phyloP scores from a whole-genome alignment of 805 yeast genomes.

The Candida nonsorbophila region DNA sequence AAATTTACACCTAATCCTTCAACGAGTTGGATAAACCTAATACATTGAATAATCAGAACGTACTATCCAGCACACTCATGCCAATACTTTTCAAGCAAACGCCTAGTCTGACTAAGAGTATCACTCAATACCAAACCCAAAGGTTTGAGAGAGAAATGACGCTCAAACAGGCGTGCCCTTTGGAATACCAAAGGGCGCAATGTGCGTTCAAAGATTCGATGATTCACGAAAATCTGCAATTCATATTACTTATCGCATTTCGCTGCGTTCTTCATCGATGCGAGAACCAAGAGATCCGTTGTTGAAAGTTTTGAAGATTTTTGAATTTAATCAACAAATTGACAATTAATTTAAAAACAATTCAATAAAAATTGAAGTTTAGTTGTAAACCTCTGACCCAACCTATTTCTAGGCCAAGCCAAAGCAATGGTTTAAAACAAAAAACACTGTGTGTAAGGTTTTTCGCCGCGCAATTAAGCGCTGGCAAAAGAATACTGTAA shows the following conservation, averaged over 20 bases:
- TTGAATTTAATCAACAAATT: conserved; percentile 6
- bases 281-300: conserved; percentile 11
- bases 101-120: conserved; percentile 15
- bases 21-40: conserved; percentile 11
- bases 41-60: conserved; percentile 6
- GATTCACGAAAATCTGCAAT: conserved; percentile 17
- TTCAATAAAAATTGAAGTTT: conserved; percentile 4
- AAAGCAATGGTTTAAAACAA: conserved; percentile 5
- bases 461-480: conserved; percentile 23
- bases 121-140: conserved; percentile 27
- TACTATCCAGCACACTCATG: conserved; percentile 10
- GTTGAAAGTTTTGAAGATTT: conserved; percentile 14
- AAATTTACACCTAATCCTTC: conserved; percentile 4
- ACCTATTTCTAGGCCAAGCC: conserved; percentile 6
- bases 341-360: conserved; percentile 4
- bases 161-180: conserved; percentile 24
- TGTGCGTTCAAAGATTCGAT: conserved; percentile 44
- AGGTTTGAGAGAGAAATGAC: conserved; percentile 23
- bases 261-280: conserved; percentile 45
- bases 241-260: conserved; percentile 40
- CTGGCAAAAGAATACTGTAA: conserved; percentile 22
- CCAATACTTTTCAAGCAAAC: conserved; percentile 23
- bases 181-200: conserved; percentile 34
- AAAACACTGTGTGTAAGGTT: conserved; percentile 8
- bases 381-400: conserved; percentile 7